phyloP scores from a whole-genome alignment of 495 filamentous ascomycete species.

The Penicillium daleae region DNA sequence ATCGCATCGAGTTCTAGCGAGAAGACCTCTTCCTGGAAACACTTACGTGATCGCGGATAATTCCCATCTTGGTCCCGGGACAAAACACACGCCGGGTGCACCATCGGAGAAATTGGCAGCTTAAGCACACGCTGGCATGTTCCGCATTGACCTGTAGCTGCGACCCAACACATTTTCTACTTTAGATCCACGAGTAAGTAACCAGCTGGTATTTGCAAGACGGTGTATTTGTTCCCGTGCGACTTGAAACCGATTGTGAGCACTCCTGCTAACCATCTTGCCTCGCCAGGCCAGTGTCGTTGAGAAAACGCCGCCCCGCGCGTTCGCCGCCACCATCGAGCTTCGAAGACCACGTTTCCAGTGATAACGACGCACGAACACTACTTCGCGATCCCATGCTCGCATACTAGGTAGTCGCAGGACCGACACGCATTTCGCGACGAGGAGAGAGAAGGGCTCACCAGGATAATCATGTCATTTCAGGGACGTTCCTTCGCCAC shows the following conservation, averaged over 20 bases:
- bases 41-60: neutral
- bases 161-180: neutral
- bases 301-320: neutral
- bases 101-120: constrained; percentile 6
- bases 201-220: neutral
- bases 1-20: neutral
- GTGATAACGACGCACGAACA: neutral
- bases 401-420: constrained; percentile 12
- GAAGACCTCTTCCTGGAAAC: neutral
- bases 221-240: neutral
- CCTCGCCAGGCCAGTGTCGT: neutral
- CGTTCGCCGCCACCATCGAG: constrained; percentile 5
- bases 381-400: constrained; percentile 11
- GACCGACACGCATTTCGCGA: neutral
- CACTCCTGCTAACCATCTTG: neutral
- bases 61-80: neutral
- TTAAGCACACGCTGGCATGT: constrained; percentile 27
- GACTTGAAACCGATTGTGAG: neutral
- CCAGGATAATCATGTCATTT: constrained; percentile 25
- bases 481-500: constrained; percentile 30
- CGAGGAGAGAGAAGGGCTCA: constrained; percentile 3
- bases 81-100: neutral
- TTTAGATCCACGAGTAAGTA: neutral
- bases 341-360: constrained; percentile 9
- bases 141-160: constrained; percentile 2